Base-by-base conservation (phyloP, 176 grass and related monocot species). In the Oryza coarctata region DNA sequence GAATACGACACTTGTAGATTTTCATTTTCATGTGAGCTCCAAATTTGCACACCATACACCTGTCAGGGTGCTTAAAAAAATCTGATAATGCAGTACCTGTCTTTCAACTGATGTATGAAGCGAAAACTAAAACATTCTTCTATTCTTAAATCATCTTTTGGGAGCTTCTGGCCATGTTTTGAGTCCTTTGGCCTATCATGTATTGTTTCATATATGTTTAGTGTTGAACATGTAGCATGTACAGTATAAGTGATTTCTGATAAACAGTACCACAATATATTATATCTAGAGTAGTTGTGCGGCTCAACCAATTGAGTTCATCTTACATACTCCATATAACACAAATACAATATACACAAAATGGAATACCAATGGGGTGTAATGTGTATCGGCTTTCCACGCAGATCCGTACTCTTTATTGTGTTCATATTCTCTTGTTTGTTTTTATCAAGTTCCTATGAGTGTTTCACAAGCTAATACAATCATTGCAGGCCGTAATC, bases 401-500 rank as follows among this genome's bases (percentile, higher is more conserved):
- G 6, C 7, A 23, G 8, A 65, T 67, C 3, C 35, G 3, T 2
- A 2, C 25, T 22, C 0, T 75, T 17, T 45, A 31, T 29, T 22
- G 6, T 8, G 28, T 70, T 65, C 15, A 1, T 18, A 30, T 71
- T 44, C 2, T 62, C 41, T 31, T 75, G 3, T 33, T 74, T 85
- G 15, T 25, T 80, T 18, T 85, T 58, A 31, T 18, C 9, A 10
- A 33, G 5, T 80, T 70, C 0, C 34, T 38, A 12, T 34, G 28
- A 50, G 12, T 71, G 20, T 27, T 57, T 88, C 10, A 82, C 30
- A 35, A 39, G 41, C 58, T 65, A n/a, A 55, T 70, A 28, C 83
- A 29, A 28, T 36, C 27, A 55, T 47, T 81, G 61, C 79, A 99
- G 97, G 74, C 91, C 52, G 76, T 95, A 70, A 86, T 99, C 80